phyloP scores from a whole-genome alignment of 371 early-diverging fungal species.

The Entomophthora muscae region DNA sequence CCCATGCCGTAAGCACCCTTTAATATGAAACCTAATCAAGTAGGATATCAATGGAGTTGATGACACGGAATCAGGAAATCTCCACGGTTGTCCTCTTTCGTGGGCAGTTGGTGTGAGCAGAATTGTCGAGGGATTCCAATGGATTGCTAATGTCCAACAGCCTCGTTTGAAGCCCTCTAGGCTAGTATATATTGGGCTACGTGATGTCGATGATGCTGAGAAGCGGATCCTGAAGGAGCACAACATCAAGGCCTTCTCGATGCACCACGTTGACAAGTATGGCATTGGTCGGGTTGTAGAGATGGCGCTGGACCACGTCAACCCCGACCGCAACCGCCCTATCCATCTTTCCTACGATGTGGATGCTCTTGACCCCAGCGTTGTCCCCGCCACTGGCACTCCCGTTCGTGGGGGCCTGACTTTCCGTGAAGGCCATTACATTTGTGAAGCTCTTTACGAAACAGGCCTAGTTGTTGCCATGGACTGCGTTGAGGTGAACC shows the following conservation, averaged over 20 bases:
- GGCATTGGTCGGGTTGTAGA: conserved; percentile 91
- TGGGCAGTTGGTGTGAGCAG: conserved; percentile 63
- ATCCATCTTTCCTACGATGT: conserved; percentile 91
- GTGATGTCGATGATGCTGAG: conserved; percentile 81
- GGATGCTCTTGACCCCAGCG: conserved; percentile 86
- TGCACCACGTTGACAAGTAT: conserved; percentile 93
- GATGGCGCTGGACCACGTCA: conserved; percentile 82
- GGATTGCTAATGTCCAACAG: conserved; percentile 34
- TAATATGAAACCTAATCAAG: no score
- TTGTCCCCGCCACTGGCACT: conserved; percentile 79
- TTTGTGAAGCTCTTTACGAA: conserved; percentile 78
- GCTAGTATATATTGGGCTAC: conserved; percentile 88
- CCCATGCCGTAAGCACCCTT: conserved; percentile 86
- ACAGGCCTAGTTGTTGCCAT: conserved; percentile 78
- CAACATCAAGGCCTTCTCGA: conserved; percentile 81
- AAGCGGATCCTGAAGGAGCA: conserved; percentile 59
- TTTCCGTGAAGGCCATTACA: conserved; percentile 76
- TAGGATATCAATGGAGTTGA: conserved; percentile 92
- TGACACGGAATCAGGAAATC: conserved; percentile 74
- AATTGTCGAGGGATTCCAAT: conserved; percentile 45
- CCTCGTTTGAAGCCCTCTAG: conserved; percentile 55
- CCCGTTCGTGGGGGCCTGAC: conserved; percentile 93
- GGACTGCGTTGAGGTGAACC: conserved; percentile 90
- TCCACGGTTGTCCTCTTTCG: conserved; percentile 88
- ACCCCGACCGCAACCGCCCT: conserved; percentile 57